Conservation (phyloP, 352 stramenopile genomes). For the Globisporangium solare region DNA sequence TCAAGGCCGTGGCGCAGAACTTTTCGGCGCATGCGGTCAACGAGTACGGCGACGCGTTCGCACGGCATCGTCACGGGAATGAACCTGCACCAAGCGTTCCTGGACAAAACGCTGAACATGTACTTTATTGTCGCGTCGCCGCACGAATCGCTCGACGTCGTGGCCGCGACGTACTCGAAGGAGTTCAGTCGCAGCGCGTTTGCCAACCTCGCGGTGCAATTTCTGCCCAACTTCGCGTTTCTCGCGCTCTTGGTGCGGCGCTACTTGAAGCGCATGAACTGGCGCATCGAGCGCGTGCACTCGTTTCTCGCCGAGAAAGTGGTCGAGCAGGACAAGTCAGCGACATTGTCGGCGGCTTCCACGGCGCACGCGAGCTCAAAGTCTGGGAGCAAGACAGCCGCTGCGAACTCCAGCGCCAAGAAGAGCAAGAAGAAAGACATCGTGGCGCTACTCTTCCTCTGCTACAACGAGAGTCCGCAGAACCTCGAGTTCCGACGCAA, state of each 20-base stretch:
- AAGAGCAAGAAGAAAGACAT: constrained; percentile 46
- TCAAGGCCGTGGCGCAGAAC: constrained; percentile 52
- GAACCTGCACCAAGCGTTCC: constrained; percentile 55
- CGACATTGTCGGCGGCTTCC: background rate
- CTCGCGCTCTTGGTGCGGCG: constrained; percentile 49
- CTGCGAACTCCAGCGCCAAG: background rate
- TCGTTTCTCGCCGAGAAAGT: constrained; percentile 73
- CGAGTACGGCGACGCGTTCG: constrained; percentile 63
- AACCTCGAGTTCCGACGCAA: constrained; percentile 74
- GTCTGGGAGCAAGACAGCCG: background rate
- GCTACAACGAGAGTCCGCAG: constrained; percentile 53
- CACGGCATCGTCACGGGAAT: constrained; percentile 50
- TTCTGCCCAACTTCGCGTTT: constrained; percentile 36
- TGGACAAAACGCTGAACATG: constrained; percentile 65
- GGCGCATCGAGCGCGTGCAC: constrained; percentile 71
- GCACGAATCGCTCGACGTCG: constrained; percentile 51
- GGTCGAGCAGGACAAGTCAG: constrained; percentile 5
- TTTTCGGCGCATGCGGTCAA: constrained; percentile 63
- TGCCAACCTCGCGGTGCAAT: constrained; percentile 52
- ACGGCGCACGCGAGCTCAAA: background rate
- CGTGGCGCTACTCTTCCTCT: constrained; percentile 73
- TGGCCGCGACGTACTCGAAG: constrained; percentile 65
- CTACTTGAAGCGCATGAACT: constrained; percentile 77
- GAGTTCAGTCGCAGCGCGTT: constrained; percentile 67
- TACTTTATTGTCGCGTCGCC: constrained; percentile 79